Evolutionary conservation across 1,139 yeast genomes (phyloP).

Genomic region (Suhomyces terraborum): DNA sequence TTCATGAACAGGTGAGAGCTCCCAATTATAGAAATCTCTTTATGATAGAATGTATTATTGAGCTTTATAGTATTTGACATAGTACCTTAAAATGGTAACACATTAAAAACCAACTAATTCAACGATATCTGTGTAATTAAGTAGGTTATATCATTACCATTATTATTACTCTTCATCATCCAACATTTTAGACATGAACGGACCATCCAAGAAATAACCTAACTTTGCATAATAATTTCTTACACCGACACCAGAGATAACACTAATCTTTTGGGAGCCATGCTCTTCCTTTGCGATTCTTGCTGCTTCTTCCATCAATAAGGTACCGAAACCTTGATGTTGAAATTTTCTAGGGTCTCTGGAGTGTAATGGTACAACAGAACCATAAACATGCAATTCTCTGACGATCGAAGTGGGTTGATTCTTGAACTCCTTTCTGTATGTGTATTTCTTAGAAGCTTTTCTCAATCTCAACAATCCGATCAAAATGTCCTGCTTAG

Average conservation of each 20-base stretch:
- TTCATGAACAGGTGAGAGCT: slow-evolving; percentile 13
- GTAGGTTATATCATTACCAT: not conserved
- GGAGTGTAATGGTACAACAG: slow-evolving; percentile 96
- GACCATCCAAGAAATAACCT: slow-evolving; percentile 93
- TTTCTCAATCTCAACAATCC: slow-evolving; percentile 87
- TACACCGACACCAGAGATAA: slow-evolving; percentile 97
- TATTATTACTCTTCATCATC: slow-evolving; percentile 16
- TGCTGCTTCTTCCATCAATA: slow-evolving; percentile 97
- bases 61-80: slow-evolving; percentile 1
- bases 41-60: slow-evolving; percentile 9
- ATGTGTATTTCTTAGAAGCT: slow-evolving; percentile 87
- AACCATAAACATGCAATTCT: slow-evolving; percentile 95
- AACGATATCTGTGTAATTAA: too few relatives aligned
- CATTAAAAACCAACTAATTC: not conserved
- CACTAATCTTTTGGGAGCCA: slow-evolving; percentile 87
- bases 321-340: slow-evolving; percentile 98
- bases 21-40: slow-evolving; percentile 3
- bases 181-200: slow-evolving; percentile 80
- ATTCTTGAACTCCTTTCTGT: slow-evolving; percentile 78
- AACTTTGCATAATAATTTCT: slow-evolving; percentile 90
- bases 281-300: slow-evolving; percentile 95
- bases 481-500: slow-evolving; percentile 91
- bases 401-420: slow-evolving; percentile 93
- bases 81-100: not conserved
- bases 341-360: slow-evolving; percentile 97